Base-by-base conservation (phyloP, 2,329 filamentous ascomycete species). In the Scytalidium lignicola region DNA sequence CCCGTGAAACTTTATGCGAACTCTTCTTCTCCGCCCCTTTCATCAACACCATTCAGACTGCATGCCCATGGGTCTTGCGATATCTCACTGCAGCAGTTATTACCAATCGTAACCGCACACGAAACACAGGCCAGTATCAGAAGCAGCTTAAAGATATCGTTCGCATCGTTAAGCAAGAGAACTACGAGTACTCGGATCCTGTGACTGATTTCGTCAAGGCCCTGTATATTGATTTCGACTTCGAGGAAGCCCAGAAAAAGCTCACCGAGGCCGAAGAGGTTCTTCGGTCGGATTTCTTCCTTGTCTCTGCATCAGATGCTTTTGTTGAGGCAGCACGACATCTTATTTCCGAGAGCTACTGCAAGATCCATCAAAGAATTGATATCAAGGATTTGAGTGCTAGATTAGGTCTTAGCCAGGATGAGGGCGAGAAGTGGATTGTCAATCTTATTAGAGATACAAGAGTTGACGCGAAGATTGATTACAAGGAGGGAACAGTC, bases 341-440 rank as follows among this genome's bases (percentile, higher is more conserved):
- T 76, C 78, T 99, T 53, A 97, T 99, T 69, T 97, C 92, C 48
- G 93, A 99, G 78, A 90, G 85, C 70, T 99, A 99, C 80, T 99
- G 93, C 88, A 97, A 97, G 82, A 99, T 99, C 68, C 95, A 97
- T 72, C 90, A 95, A 67, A 82, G 92, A 62, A 99, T 99, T 68
- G 92, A 97, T 70, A 97, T 99, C 70, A 90, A 91, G 80, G 93
- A 97, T 63, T 82, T 99, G 51, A 96, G 90, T 57, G 86, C 84
- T 56, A 88, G 93, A 68, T 83, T 99, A 52, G 93, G 92, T 58
- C 79, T 99, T 57, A 90, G 87, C 67, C 85, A 91, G 63, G 90
- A 95, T 66, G 93, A 97, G 65, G 93, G 93, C 63, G 93, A 99
- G 83, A 99, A 99, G 79, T 99, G 93, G 93, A 99, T 99, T 65